Base-by-base conservation (phyloP, 495 filamentous ascomycete species). In the Penicillium manginii region DNA sequence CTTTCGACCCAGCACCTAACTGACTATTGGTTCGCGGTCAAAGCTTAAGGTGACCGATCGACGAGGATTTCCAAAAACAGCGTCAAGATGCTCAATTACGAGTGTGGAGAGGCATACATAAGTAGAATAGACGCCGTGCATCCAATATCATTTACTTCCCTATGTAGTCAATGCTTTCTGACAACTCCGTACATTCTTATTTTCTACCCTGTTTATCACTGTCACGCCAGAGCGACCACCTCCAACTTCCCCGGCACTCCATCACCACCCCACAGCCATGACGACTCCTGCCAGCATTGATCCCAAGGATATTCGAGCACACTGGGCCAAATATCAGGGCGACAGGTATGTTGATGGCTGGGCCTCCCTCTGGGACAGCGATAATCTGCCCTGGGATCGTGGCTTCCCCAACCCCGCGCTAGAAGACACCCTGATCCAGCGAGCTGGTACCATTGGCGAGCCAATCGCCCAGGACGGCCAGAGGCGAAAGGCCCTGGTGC, bases 371-470 rank as follows among this genome's bases (percentile, higher is more conserved):
- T 92, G 88, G 87, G 72, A 79, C 40, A 76, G 82, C 45, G 76
- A 79, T 46, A 83, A 78, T 66, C 72, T 86, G 17, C 86, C 86
- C 21, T 91, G 87, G 88, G 89, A 92, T 62, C 78, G 81, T 19
- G 86, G 86, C 19, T 73, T 74, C 35, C 84, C 87, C 14, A 88
- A 83, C 59, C 82, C 84, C 22, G 90, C 89, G 1, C 76, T 93
- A 15, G 70, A 80, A 39, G 88, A 91, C 67, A 60, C 83, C 3
- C 75, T 93, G 31, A 63, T 66, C 23, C 69, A 81, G 45, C 78
- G 70, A 15, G 64, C 56, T 0, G 68, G 68, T 42, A 74, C 82
- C 22, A 71, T 88, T 55, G 81, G 78, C 47, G 60, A 69, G 3
- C 69, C 78, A 2, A 60, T 71, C 26, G 67, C 47, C 6, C 26